Conservation (phyloP, 768 basidiomycete genomes). For the Leucogyrophana mollusca region DNA sequence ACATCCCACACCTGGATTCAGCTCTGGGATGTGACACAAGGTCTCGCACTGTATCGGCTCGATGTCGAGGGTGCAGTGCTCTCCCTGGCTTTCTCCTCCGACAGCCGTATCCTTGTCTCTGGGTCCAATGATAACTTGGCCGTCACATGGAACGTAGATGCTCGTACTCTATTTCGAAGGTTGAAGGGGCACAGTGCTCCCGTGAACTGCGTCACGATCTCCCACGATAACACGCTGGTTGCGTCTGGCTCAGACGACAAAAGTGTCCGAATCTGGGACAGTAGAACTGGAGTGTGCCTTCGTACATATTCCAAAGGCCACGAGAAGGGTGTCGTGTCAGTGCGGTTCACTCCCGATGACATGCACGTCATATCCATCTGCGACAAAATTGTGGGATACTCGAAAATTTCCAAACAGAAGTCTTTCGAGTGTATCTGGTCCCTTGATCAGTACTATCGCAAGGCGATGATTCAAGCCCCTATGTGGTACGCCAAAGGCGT, state of each 20-base stretch:
- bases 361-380: conserved; percentile 8
- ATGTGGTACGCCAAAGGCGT: conserved; percentile 5
- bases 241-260: conserved; percentile 25
- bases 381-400: conserved; percentile 8
- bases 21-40: conserved; percentile 21
- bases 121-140: conserved; percentile 21
- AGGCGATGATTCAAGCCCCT: not conserved
- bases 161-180: conserved; percentile 12
- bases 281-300: conserved; percentile 12
- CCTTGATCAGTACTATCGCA: not conserved
- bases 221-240: conserved; percentile 12
- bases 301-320: conserved; percentile 15
- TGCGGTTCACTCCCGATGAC: conserved; percentile 13
- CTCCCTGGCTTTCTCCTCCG: conserved; percentile 19
- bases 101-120: conserved; percentile 18
- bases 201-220: conserved; percentile 19
- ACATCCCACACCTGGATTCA: conserved; percentile 13
- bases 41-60: conserved; percentile 10
- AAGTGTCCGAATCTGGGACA: conserved; percentile 23
- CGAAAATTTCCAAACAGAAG: conserved; percentile 4
- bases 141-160: conserved; percentile 21
- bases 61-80: conserved; percentile 18
- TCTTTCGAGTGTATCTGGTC: conserved; percentile 5
- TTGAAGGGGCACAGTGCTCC: conserved; percentile 20
- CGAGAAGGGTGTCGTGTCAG: conserved; percentile 6